Evolutionary conservation across 2,329 filamentous ascomycete species (phyloP), one percentile per base, ranked within the genome.

Genomic region (Fusarium torulosum): DNA sequence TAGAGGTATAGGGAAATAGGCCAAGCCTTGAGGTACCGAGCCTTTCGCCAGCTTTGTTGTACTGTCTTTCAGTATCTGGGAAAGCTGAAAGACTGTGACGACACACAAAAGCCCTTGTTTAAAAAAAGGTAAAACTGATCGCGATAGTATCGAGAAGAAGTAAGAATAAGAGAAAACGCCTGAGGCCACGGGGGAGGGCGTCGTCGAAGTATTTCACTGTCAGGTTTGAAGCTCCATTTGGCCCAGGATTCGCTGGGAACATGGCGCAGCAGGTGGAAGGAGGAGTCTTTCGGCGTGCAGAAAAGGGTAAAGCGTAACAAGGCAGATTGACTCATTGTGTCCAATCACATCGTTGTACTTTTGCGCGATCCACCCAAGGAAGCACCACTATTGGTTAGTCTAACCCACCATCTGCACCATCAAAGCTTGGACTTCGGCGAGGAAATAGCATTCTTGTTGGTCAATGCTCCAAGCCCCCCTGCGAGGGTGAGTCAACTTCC

Each of bases 261-360:
- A 75, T 71, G 75, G 74, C 77, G 72, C 73, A 76, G 76, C 74
- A 71, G 47, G 69, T 70, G 64, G 54, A 66, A 66, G 68, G 53
- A 51, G 65, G 78, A 79, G 76, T 80, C 78, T 74, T 80, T 81
- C 79, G 79, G 79, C 79, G 79, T 81, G 79, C 79, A 79, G 72
- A 71, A 79, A 73, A 54, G 60, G 79, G 80, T 37, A 64, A 79
- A 79, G 79, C 73, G 76, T 49, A 5, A 14, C 27, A 55, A 58
- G 58, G 57, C 59, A 44, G 42, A 41, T 19, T 45, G 20, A 37
- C 43, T n/a, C 7, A 2, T 4, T 6, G 0, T 4, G 33, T 15
- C 79, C 77, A 80, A 80, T 79, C 23, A 74, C 0, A 4, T 4
- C 1, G 1, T 8, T n/a, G 3, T 0, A 21, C 9, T 20, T 14